Evolutionary conservation across 768 basidiomycete species (phyloP), one percentile per base, ranked within the genome.

Genomic region (Boletus bicolor): DNA sequence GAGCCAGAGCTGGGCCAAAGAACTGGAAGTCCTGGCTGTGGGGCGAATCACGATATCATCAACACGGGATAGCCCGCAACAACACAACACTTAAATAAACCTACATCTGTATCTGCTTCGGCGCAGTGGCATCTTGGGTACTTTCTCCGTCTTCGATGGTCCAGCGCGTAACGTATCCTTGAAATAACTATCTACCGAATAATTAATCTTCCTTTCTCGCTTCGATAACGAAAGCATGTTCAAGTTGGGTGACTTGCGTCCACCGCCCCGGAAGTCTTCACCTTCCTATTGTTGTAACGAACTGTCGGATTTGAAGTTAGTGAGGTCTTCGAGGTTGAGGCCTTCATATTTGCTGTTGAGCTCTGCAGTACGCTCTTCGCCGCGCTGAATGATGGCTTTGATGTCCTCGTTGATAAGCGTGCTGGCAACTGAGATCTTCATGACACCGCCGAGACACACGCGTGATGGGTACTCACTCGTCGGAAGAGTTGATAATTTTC

Each of bases 231-330:
- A 91, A 5, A 92, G 77, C 59, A 93, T 82, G 61, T 87, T 89
- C 66, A 92, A 78, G 63, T 84, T 86, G 46, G 91, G 77, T 3
- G 75, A 59, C 70, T 91, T 91, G 67, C 85, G 83, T 75, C 89
- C 91, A 17, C 82, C 91, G 17, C 82, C 69, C 28, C 88, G 77
- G 73, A 93, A 98, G 66, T 96, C 93, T 70, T 97, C 92, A 35
- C 94, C 94, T 64, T 98, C 94, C 94, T 94, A 97, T 63, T 91
- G 89, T 61, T 94, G 91, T 34, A 93, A 83, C 24, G 87, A 88
- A 30, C 87, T 88, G 62, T 98, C 94, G 9, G 91, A 87, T 73
- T 96, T 96, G 82, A 98, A 99, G 76, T 92, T 98, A 68, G 89
- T 95, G 35, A 99, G 77, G 64, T 97, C 95, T 67, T 99, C 97